Evolutionary conservation across 1,284 basidiomycete genomes (phyloP).

Genomic region (Ganoderma resinaceum): DNA sequence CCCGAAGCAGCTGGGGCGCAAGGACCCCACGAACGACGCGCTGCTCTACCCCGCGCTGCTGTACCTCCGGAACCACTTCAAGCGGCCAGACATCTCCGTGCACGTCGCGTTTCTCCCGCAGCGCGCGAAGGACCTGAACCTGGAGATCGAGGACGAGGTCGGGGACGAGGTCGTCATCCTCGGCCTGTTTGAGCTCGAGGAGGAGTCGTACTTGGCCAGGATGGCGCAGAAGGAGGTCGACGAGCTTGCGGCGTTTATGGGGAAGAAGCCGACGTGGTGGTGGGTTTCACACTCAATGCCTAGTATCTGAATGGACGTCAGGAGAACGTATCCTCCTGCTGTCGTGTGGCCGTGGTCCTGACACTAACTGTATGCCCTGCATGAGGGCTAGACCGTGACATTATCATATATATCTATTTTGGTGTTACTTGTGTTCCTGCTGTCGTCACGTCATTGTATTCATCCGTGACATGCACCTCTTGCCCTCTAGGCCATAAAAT

Average conservation of each 20-base stretch:
- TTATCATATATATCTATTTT: too few relatives aligned
- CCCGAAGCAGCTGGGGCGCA: background rate
- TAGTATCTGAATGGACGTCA: background rate
- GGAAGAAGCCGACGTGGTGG: background rate
- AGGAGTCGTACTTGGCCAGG: background rate
- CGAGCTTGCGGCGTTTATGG: background rate
- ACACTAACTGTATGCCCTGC: too few relatives aligned
- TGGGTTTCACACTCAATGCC: background rate
- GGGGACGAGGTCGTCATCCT: background rate
- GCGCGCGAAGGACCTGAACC: background rate
- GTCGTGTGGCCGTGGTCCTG: too few relatives aligned
- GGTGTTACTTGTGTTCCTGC: too few relatives aligned
- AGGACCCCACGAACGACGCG: background rate
- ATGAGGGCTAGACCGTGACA: too few relatives aligned
- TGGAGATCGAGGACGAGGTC: background rate
- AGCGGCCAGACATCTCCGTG: background rate
- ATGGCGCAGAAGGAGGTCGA: background rate
- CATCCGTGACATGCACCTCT: too few relatives aligned
- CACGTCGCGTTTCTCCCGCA: background rate
- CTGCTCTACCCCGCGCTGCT: background rate
- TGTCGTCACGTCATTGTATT: too few relatives aligned
- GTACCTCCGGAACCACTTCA: background rate
- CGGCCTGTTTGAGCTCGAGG: background rate
- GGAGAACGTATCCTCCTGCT: background rate
- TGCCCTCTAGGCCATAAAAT: too few relatives aligned